Evolutionary conservation across 2,329 filamentous ascomycete species (phyloP).

Genomic region (Fusarium graminum): DNA sequence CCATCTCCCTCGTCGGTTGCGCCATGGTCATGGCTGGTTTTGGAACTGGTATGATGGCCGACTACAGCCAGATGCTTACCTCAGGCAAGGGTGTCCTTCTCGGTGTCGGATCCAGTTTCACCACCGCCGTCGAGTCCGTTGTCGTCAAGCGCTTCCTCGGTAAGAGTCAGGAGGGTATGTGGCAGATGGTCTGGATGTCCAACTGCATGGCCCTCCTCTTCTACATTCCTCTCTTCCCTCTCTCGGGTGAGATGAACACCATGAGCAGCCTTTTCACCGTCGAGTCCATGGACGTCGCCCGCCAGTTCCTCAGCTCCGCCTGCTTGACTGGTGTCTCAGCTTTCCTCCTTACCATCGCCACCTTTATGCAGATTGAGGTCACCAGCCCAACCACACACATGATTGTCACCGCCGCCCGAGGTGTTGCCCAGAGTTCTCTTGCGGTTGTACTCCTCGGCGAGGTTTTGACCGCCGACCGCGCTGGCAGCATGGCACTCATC

Average conservation of each 20-base stretch:
- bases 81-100: constrained; percentile 47
- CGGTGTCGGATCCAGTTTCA: constrained; percentile 47
- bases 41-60: constrained; percentile 47
- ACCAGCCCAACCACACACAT: constrained; percentile 49
- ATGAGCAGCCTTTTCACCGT: constrained; percentile 37
- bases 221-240: constrained; percentile 46
- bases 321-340: constrained; percentile 45
- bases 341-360: constrained; percentile 48
- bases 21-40: constrained; percentile 49
- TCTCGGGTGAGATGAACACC: constrained; percentile 44
- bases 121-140: constrained; percentile 47
- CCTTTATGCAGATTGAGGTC: constrained; percentile 49
- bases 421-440: constrained; percentile 47
- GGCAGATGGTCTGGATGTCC: constrained; percentile 50
- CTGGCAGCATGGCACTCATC: constrained; percentile 47
- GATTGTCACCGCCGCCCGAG: constrained; percentile 48
- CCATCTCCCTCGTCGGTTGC: constrained; percentile 45
- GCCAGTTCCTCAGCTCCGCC: constrained; percentile 44
- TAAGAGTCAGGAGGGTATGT: constrained; percentile 48
- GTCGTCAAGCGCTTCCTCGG: constrained; percentile 47
- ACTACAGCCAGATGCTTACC: constrained; percentile 48
- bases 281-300: constrained; percentile 34
- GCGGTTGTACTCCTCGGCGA: constrained; percentile 47
- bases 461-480: constrained; percentile 45
- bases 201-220: constrained; percentile 47